Percentiles rank a stretch among this genome's conserved stretches.
Evolutionary conservation across 345 rosid species (phyloP).

Genomic region (Lenwebbia sp.): DNA sequence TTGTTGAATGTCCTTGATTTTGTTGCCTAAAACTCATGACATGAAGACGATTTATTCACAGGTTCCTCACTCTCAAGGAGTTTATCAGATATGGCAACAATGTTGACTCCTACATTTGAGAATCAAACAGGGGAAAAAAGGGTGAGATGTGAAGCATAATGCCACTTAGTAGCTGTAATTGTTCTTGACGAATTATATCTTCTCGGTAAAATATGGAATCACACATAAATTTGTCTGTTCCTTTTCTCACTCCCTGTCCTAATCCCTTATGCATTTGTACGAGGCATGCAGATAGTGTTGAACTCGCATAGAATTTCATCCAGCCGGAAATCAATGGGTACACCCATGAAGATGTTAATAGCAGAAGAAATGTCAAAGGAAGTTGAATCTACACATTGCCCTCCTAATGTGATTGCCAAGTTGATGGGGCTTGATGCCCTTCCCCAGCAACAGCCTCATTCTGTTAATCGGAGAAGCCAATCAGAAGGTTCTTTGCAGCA

Average conservation of each 20-base stretch:
- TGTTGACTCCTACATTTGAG: slow-evolving; percentile 27
- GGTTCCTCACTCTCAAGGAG: slow-evolving; percentile 62
- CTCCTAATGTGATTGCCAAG: slow-evolving; percentile 84
- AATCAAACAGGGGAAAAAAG: slow-evolving; percentile 50
- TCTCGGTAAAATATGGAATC: not conserved
- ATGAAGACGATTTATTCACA: slow-evolving; percentile 12
- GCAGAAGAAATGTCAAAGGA: slow-evolving; percentile 86
- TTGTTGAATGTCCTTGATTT: not conserved
- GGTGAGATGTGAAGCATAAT: slow-evolving; percentile 25
- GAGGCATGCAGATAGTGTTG: slow-evolving; percentile 38
- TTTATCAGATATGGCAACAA: slow-evolving; percentile 56
- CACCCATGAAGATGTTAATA: slow-evolving; percentile 77
- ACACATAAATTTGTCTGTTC: not conserved
- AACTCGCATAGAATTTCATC: slow-evolving; percentile 52
- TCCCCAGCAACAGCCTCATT: slow-evolving; percentile 42
- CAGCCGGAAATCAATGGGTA: slow-evolving; percentile 41
- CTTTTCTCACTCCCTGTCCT: not conserved
- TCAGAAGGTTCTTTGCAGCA: slow-evolving; percentile 44
- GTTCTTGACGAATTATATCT: not conserved
- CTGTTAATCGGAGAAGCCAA: slow-evolving; percentile 35
- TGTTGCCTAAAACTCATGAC: slow-evolving; percentile 3
- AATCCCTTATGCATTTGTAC: not conserved
- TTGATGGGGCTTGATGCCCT: slow-evolving; percentile 94
- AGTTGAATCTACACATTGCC: slow-evolving; percentile 34
- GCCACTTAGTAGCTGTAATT: slow-evolving; percentile 1